These are phyloP conservation scores for Prunus padus DNA, from an alignment of 306 rosid species.

Conservation along the genomic window DNA sequence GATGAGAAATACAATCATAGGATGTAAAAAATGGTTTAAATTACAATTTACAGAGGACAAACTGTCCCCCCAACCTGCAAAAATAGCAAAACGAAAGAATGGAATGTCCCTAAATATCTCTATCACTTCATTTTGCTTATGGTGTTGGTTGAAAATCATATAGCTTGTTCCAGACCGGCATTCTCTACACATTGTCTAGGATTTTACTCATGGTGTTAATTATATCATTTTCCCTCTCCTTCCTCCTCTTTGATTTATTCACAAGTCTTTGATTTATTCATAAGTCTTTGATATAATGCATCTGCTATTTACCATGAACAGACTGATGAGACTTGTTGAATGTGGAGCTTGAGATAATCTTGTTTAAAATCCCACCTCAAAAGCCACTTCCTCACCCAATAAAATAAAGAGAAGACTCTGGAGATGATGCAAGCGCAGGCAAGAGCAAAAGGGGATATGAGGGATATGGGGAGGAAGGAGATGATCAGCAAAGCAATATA, in stretches of 20 bases:
- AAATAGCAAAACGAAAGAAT: neutral
- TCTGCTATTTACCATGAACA: neutral
- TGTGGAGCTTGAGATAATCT: neutral
- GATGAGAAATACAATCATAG: neutral
- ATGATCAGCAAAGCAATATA: neutral
- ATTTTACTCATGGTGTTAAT: neutral
- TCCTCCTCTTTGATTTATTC: neutral
- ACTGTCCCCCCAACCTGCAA: neutral
- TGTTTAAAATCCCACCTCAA: slow-evolving; percentile 7
- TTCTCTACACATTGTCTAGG: neutral
- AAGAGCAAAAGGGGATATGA: neutral
- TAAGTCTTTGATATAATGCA: neutral
- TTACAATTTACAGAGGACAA: neutral
- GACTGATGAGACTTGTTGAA: neutral
- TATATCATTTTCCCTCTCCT: no score
- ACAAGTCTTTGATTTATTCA: neutral
- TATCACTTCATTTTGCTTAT: neutral
- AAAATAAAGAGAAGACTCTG: neutral
- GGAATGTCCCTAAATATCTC: neutral
- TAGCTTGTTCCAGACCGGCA: neutral
- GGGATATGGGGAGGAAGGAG: slow-evolving; percentile 1
- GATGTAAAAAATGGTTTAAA: neutral
- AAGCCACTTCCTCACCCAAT: neutral
- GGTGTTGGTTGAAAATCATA: neutral
- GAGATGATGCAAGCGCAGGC: neutral